A percentile compares a stretch with the other conserved stretches of the same genome.
phyloP scores from a whole-genome alignment of 768 basidiomycete species.

The Phanerodontia chrysosporium region DNA sequence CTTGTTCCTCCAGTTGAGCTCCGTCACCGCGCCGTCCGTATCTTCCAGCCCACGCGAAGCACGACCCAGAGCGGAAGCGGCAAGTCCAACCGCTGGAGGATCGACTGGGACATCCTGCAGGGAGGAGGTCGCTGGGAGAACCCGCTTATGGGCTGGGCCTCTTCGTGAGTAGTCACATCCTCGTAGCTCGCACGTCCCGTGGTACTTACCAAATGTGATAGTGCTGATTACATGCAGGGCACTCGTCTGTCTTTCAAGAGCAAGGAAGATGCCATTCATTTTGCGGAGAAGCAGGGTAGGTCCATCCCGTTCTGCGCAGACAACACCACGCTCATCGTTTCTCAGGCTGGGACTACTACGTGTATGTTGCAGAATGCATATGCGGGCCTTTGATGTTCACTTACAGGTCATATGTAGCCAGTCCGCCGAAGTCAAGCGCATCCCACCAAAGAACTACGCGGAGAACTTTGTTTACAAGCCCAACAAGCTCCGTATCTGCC shows the following conservation, averaged over 20 bases:
- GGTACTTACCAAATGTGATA: constrained; percentile 24
- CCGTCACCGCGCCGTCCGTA: constrained; percentile 81
- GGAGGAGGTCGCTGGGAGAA: constrained; percentile 97
- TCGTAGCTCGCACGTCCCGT: not conserved
- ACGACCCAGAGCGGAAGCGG: constrained; percentile 93
- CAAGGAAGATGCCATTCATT: constrained; percentile 89
- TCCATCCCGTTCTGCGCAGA: constrained; percentile 5
- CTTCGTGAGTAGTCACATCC: constrained; percentile 61
- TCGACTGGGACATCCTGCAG: constrained; percentile 91
- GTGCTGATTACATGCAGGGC: constrained; percentile 96
- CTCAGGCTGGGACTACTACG: constrained; percentile 90
- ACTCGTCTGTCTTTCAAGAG: constrained; percentile 78
- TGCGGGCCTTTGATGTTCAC: constrained; percentile 28
- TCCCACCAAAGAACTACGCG: constrained; percentile 83
- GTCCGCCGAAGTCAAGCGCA: constrained; percentile 50
- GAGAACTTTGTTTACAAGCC: constrained; percentile 90
- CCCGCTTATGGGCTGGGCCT: constrained; percentile 94
- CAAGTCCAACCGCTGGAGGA: constrained; percentile 85
- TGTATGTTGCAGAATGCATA: constrained; percentile 47
- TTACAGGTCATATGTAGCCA: constrained; percentile 32
- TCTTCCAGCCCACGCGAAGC: constrained; percentile 89
- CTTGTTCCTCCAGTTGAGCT: constrained; percentile 57
- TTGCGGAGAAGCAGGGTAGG: constrained; percentile 94
- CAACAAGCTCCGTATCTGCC: constrained; percentile 72
- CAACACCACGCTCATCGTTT: constrained; percentile 1